Percentiles rank a stretch among this genome's conserved stretches.
These are phyloP conservation scores for Borovskyia barvae DNA, from an alignment of 208 protist genomes.

Conservation along the genomic window DNA sequence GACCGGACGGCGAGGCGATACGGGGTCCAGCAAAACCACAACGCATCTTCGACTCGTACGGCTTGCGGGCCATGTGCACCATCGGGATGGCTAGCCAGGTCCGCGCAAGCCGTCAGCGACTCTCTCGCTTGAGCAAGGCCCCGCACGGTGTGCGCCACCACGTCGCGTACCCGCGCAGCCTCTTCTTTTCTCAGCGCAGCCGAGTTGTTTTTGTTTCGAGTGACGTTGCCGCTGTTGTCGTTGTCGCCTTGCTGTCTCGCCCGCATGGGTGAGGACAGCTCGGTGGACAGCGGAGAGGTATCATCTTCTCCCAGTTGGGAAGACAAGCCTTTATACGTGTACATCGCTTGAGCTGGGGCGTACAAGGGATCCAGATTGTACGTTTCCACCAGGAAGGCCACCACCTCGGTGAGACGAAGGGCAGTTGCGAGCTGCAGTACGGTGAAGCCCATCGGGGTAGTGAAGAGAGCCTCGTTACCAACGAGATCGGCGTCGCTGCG, in stretches of 20 bases:
- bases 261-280: no score
- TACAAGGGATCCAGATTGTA: conserved; percentile 62
- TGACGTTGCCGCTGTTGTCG: not conserved
- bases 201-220: not conserved
- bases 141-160: conserved; percentile 1
- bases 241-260: not conserved
- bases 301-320: no score
- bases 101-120: not conserved
- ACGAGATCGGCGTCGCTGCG: conserved; percentile 10
- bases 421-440: conserved; percentile 65
- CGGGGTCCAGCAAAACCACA: conserved; percentile 45
- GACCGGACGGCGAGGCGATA: conserved; percentile 54
- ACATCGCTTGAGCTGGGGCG: conserved; percentile 24
- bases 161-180: conserved; percentile 1
- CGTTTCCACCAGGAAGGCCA: conserved; percentile 42
- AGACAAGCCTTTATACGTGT: not conserved
- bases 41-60: not conserved
- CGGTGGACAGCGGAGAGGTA: no score
- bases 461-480: conserved; percentile 43
- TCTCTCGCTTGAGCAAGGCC: not conserved
- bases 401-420: conserved; percentile 46
- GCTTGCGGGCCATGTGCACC: not conserved
- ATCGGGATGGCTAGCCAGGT: not conserved
- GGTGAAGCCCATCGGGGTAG: conserved; percentile 63
- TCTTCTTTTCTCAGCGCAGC: not conserved